These are phyloP conservation scores for Sclerotinia spermophila DNA, from an alignment of 2,329 filamentous ascomycete species.

Conservation along the genomic window DNA sequence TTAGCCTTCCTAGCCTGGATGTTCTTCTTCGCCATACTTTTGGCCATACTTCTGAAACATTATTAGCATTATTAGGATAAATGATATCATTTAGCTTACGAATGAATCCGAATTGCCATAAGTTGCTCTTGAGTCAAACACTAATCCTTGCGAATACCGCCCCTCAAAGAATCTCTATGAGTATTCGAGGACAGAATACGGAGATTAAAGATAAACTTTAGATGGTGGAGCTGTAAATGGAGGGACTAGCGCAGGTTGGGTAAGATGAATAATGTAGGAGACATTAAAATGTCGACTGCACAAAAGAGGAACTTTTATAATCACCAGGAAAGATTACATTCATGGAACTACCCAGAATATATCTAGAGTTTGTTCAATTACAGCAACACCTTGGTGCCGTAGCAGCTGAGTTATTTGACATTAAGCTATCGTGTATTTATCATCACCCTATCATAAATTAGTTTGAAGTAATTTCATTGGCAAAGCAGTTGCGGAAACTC, in stretches of 20 bases:
- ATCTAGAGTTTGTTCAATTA: not conserved
- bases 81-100: not conserved
- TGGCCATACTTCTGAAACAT: not conserved
- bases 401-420: not conserved
- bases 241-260: too few relatives aligned
- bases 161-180: too few relatives aligned
- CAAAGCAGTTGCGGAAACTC: fast-evolving
- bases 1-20: not conserved
- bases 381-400: not conserved
- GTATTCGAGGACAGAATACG: too few relatives aligned
- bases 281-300: not conserved
- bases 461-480: too few relatives aligned
- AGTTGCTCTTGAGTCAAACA: not conserved
- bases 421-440: too few relatives aligned
- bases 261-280: not conserved
- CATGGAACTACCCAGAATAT: not conserved
- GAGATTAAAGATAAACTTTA: not conserved
- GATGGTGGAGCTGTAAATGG: not conserved
- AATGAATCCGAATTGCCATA: not conserved
- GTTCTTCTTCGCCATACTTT: not conserved
- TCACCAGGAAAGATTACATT: not conserved
- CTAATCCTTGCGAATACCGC: not conserved
- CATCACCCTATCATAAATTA: not conserved
- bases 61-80: not conserved
- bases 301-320: not conserved